Conservation (phyloP, 1,139 yeast genomes). For the Yueomyces sp. region DNA sequence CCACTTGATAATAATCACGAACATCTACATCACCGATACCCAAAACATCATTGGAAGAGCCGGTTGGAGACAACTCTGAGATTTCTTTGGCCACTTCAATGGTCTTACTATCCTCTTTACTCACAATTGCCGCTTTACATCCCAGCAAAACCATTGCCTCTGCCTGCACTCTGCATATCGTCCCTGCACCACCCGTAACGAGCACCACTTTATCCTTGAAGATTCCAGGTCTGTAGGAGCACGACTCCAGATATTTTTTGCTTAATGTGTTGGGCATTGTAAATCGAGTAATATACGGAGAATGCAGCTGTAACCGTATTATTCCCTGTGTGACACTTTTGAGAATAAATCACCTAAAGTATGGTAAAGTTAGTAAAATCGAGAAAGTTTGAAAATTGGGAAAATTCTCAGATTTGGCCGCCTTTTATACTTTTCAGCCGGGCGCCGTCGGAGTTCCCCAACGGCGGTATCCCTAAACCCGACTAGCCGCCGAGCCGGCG, state of each 20-base stretch:
- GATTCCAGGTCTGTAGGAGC: conserved; percentile 40
- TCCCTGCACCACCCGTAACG: conserved; percentile 92
- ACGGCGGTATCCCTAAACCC: no score
- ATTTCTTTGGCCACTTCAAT: conserved; percentile 57
- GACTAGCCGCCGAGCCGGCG: no score
- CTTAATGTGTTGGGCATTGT: conserved; percentile 20
- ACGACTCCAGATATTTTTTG: conserved; percentile 14
- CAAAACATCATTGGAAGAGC: conserved; percentile 49
- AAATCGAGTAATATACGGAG: neutral
- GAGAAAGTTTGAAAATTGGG: no score
- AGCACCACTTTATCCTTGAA: conserved; percentile 78
- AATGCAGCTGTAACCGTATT: no score
- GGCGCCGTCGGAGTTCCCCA: no score
- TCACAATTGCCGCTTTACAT: conserved; percentile 75
- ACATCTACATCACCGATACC: conserved; percentile 69
- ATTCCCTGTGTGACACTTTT: no score
- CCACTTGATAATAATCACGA: conserved; percentile 46
- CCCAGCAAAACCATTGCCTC: conserved; percentile 76
- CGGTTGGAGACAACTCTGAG: conserved; percentile 40
- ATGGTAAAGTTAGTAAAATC: no score
- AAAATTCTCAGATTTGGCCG: no score
- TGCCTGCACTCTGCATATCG: conserved; percentile 77
- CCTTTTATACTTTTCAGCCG: no score
- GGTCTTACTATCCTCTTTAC: conserved; percentile 60
- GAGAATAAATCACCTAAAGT: no score